Conservation (phyloP, 176 grass and related monocot genomes). For the Bromus sterilis region DNA sequence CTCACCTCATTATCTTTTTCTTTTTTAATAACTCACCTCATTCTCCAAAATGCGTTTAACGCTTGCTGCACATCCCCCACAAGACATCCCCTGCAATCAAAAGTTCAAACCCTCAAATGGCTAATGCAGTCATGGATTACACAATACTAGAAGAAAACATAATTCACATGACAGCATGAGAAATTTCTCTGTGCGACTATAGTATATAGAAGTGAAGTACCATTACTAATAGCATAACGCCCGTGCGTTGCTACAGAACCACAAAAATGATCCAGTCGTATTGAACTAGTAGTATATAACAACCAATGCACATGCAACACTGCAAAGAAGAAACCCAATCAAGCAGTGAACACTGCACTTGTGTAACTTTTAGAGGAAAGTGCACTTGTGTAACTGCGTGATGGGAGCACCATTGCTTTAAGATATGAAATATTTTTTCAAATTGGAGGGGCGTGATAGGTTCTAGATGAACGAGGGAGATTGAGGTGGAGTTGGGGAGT, state of each 20-base stretch:
- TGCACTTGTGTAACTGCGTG: no score
- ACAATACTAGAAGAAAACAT: background rate
- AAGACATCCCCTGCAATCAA: constrained; percentile 82
- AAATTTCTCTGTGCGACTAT: background rate
- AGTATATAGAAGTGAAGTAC: background rate
- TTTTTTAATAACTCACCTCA: constrained; percentile 42
- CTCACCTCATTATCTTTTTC: constrained; percentile 57
- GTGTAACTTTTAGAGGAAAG: no score
- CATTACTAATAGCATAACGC: background rate
- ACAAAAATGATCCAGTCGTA: no score
- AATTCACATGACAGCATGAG: background rate
- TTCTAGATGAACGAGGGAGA: background rate
- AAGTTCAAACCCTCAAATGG: constrained; percentile 7
- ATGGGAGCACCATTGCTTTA: no score
- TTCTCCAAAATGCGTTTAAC: constrained; percentile 90
- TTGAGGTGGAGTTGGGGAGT: background rate
- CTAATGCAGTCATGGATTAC: constrained; percentile 6
- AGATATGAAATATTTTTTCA: background rate
- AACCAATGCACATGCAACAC: no score
- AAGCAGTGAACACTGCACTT: no score
- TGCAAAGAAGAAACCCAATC: no score
- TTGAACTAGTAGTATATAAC: no score
- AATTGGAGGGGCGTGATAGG: background rate
- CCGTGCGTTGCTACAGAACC: no score
- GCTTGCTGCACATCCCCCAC: constrained; percentile 87